A percentile compares a stretch with the other conserved stretches of the same genome.
phyloP scores from a whole-genome alignment of 495 filamentous ascomycete species.

The Penicillium flavigenum region DNA sequence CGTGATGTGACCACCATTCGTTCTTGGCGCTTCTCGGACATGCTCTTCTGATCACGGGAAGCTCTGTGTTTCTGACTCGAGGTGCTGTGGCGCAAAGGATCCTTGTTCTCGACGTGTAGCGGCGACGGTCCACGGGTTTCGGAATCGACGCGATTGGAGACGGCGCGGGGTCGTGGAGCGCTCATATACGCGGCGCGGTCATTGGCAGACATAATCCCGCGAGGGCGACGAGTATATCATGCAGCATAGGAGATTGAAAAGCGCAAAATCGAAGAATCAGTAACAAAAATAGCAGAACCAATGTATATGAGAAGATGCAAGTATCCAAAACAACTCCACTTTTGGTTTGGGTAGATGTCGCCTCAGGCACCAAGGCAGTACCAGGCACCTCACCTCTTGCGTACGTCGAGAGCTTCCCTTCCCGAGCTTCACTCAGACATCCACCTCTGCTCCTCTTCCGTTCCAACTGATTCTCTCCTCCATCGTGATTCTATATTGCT shows the following conservation, averaged over 20 bases:
- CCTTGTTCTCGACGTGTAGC: constrained; percentile 36
- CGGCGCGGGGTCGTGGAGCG: constrained; percentile 48
- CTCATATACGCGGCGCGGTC: constrained; percentile 47
- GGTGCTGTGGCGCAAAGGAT: constrained; percentile 37
- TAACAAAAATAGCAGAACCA: constrained; percentile 3
- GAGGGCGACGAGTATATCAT: constrained; percentile 24
- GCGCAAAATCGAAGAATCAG: background rate
- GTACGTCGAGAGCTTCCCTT: constrained; percentile 38
- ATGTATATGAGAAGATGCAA: constrained; percentile 10
- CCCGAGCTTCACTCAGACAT: constrained; percentile 38
- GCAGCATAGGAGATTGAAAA: constrained; percentile 16
- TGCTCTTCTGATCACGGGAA: constrained; percentile 35
- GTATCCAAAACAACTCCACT: constrained; percentile 24
- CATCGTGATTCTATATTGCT: constrained; percentile 13
- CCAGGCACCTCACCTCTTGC: constrained; percentile 46
- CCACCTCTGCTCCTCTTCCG: constrained; percentile 27
- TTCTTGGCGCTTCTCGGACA: constrained; percentile 41
- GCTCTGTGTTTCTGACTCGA: constrained; percentile 37
- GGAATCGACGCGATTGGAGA: constrained; percentile 47
- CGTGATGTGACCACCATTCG: constrained; percentile 58
- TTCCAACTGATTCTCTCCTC: constrained; percentile 15
- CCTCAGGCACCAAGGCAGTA: constrained; percentile 26
- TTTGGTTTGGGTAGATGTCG: constrained; percentile 21
- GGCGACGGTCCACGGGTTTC: constrained; percentile 38
- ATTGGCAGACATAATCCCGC: constrained; percentile 48